These are phyloP conservation scores for Magnaporthiopsis incrustans DNA, from an alignment of 2,329 filamentous ascomycete species.

Conservation along the genomic window DNA sequence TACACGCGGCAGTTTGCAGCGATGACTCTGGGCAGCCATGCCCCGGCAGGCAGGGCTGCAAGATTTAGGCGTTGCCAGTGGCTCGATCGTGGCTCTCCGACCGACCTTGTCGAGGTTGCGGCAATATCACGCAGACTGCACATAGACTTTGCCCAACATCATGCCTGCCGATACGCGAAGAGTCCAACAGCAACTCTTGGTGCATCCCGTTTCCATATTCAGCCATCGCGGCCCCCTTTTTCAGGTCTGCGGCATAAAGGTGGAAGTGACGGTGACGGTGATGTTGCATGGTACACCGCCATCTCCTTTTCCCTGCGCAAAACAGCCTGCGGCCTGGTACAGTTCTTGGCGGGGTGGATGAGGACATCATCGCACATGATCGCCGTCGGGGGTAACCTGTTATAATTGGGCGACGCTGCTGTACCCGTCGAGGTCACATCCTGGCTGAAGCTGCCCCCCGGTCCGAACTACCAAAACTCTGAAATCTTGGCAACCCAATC, in stretches of 20 bases:
- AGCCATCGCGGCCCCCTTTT: too few species aligned
- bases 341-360: not conserved
- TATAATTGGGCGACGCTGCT: not conserved
- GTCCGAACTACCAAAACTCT: not conserved
- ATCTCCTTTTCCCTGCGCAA: not conserved
- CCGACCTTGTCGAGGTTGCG: not conserved
- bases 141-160: too few species aligned
- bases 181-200: not conserved
- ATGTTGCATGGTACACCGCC: not conserved
- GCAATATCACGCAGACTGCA: not conserved
- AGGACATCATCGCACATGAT: not conserved
- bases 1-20: too few species aligned
- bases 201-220: too few species aligned
- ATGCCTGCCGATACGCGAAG: not conserved
- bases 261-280: too few species aligned
- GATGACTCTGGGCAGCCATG: too few species aligned
- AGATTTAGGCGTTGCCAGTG: not conserved
- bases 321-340: not conserved
- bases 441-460: not conserved
- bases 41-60: not conserved
- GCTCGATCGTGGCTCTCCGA: not conserved
- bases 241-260: too few species aligned
- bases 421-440: not conserved
- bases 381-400: not conserved
- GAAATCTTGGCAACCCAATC: not conserved